These are phyloP conservation scores for Fusarium sp. DNA, from an alignment of 2,329 filamentous ascomycete species.

Conservation along the genomic window DNA sequence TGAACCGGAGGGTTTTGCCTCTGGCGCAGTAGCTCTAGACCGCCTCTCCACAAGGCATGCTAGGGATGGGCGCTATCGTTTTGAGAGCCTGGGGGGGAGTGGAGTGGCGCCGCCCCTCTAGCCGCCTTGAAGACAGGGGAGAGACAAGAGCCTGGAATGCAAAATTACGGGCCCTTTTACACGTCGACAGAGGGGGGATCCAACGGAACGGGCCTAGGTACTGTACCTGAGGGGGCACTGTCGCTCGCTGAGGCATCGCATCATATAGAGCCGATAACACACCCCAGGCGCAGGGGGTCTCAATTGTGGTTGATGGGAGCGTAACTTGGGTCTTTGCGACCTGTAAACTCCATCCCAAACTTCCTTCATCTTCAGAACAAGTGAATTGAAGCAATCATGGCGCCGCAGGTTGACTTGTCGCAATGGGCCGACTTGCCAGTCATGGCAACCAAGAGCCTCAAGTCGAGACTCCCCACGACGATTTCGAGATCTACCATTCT, in stretches of 20 bases:
- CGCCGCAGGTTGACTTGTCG: background rate
- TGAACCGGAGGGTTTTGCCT: background rate
- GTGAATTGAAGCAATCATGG: background rate
- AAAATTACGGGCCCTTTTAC: background rate
- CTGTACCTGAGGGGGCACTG: background rate
- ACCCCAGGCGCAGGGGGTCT: background rate
- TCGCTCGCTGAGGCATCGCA: background rate
- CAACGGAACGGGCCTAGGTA: background rate
- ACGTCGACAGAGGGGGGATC: background rate
- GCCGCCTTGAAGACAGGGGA: background rate
- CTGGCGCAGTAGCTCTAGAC: background rate
- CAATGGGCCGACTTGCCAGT: background rate
- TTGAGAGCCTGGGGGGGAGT: background rate
- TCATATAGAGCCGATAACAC: slow-evolving; percentile 5
- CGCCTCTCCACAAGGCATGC: background rate
- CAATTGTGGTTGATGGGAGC: background rate
- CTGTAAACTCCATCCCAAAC: background rate
- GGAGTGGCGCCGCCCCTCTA: background rate
- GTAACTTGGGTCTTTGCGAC: background rate
- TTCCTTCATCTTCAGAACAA: background rate
- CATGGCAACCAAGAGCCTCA: background rate
- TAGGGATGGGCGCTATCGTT: background rate
- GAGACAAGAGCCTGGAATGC: background rate
- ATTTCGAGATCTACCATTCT: background rate
- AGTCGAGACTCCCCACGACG: background rate